Conservation (phyloP, 331 rosid species). For the Arachis monticola region DNA sequence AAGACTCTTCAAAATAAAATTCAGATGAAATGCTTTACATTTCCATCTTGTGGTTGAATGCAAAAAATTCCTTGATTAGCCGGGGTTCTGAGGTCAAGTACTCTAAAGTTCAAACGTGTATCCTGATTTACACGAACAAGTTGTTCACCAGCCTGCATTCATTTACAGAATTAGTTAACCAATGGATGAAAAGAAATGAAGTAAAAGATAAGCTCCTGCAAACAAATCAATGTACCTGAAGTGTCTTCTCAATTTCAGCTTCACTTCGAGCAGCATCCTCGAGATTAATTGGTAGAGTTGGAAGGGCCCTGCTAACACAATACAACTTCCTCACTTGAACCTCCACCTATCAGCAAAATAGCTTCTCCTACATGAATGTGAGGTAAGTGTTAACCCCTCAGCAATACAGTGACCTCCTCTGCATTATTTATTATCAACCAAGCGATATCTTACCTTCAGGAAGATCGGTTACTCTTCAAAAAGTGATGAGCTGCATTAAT, state of each 20-base stretch:
- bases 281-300: no score
- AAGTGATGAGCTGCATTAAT: no score
- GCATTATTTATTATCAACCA: no score
- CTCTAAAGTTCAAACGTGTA: constrained; percentile 49
- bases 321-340: no score
- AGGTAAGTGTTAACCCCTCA: neutral
- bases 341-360: constrained; percentile 50
- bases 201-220: neutral
- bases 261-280: no score
- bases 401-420: no score
- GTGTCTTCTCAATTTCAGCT: no score
- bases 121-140: constrained; percentile 74
- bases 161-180: constrained; percentile 21
- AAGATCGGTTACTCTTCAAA: neutral
- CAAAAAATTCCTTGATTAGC: constrained; percentile 92
- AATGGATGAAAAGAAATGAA: neutral
- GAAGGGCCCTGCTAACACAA: no score
- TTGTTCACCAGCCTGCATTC: constrained; percentile 80
- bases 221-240: neutral
- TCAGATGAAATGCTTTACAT: constrained; percentile 36
- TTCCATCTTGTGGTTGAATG: constrained; percentile 69
- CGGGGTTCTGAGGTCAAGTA: constrained; percentile 79
- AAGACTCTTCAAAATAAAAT: constrained; percentile 19
- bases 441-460: no score
- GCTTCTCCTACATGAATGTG: no score